phyloP scores from a whole-genome alignment of 2,329 filamentous ascomycete genomes.

The Pseudohalonectria lignicola region DNA sequence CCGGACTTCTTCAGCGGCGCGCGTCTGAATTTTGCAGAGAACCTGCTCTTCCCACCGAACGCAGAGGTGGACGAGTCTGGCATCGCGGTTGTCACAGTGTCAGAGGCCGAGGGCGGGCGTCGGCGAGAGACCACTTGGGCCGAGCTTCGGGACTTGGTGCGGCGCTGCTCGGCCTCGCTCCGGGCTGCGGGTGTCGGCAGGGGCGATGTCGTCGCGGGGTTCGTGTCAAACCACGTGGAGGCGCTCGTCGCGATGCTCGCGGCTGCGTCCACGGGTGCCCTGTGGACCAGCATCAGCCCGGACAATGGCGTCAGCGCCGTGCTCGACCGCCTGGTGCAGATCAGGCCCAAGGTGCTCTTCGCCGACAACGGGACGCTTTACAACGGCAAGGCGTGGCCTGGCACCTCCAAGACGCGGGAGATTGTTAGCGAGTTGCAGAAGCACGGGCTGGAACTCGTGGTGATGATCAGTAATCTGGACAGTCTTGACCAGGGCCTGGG shows the following conservation, averaged over 20 bases:
- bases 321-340: conserved; percentile 75
- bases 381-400: conserved; percentile 83
- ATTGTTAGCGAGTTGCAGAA: conserved; percentile 54
- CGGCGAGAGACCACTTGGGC: conserved; percentile 59
- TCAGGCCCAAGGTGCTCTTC: conserved; percentile 72
- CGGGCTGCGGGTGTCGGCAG: conserved; percentile 45
- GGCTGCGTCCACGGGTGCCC: conserved; percentile 68
- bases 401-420: conserved; percentile 66
- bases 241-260: conserved; percentile 83
- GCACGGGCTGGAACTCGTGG: conserved; percentile 54
- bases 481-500: conserved; percentile 27
- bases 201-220: conserved; percentile 53
- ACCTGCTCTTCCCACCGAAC: conserved; percentile 64
- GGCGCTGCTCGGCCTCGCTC: conserved; percentile 60
- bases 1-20: conserved; percentile 76
- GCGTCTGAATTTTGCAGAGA: conserved; percentile 87
- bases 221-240: conserved; percentile 82
- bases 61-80: conserved; percentile 44
- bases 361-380: conserved; percentile 83
- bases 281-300: conserved; percentile 89
- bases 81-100: conserved; percentile 68
- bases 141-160: conserved; percentile 67
- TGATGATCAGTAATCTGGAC: conserved; percentile 61
- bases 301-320: conserved; percentile 90
- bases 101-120: conserved; percentile 48